Base-by-base conservation (phyloP, 352 stramenopile genomes). In the Pythium guiyangense region DNA sequence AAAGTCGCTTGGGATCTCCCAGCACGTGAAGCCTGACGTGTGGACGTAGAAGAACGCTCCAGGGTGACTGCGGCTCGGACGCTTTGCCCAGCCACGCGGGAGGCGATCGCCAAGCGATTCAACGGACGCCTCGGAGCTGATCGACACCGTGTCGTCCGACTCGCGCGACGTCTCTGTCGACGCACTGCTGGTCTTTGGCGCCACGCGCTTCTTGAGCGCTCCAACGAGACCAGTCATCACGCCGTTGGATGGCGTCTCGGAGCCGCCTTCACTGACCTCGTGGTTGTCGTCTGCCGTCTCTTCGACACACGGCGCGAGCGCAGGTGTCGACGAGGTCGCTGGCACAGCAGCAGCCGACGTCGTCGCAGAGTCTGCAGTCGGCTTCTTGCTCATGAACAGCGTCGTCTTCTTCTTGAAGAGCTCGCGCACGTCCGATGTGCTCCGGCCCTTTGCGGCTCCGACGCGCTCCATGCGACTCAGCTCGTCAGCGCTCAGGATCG, bases 1-100 rank as follows among this genome's bases (percentile, higher is more conserved):
- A 25, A 66, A 37, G 48, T 73, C 60, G 26, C 49, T 77, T 2
- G 84, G 84, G 40, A 86, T 62, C 17, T 88, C 78, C 81, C 81
- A 92, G 50, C 71, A 83, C 14, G 82, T 86, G 43, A 77, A 71
- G 15, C 79, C 74, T 8, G 80, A 77, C 35, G 73, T 57, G 42
- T 90, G 69, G 47, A 78, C 84, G 45, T 84, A 87, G 58, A 88
- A 93, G 52, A 76, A 86, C 6, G 79, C 75, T 3, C 79, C 77
- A 17, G 73, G 72, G 46, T 83, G 74, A 20, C 68, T 70, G 26
- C 79, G 79, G 58, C 84, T 94, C 54, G 88, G 73, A 43, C 84
- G 70, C 50, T 78, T 78, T 4, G 63, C 79, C 84, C 84, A 94
- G 17, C 77, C 77, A 2, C 52, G 68, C 43, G 64, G 74, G 22